A percentile compares a stretch with the other conserved stretches of the same genome.
Conservation (phyloP, 106 monocot species). For the Hemerocallis citrina region DNA sequence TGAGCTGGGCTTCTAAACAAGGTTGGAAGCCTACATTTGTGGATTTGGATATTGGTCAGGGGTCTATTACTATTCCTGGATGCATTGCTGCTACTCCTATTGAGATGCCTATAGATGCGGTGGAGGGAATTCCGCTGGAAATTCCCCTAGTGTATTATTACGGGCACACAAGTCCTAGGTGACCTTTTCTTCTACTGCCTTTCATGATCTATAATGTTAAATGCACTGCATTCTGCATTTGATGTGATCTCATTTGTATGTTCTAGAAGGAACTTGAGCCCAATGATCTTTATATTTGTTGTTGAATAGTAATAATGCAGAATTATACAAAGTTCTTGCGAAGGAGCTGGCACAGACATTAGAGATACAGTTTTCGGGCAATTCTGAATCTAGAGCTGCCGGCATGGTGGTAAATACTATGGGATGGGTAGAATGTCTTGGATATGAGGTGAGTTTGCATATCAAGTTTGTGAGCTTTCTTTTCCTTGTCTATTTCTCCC, state of each 20-base stretch:
- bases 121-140: constrained; percentile 97
- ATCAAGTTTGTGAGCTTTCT: neutral
- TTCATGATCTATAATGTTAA: neutral
- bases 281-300: neutral
- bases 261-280: neutral
- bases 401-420: constrained; percentile 99
- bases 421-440: constrained; percentile 99
- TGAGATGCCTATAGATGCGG: constrained; percentile 92
- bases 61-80: constrained; percentile 93
- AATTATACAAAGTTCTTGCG: constrained; percentile 76
- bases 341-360: constrained; percentile 89
- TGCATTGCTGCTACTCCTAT: constrained; percentile 92
- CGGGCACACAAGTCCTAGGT: constrained; percentile 93
- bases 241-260: neutral
- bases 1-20: constrained; percentile 90
- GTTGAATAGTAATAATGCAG: constrained; percentile 66
- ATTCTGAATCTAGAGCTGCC: constrained; percentile 90
- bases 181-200: neutral
- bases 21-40: constrained; percentile 97
- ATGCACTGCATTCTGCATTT: neutral
- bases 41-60: constrained; percentile 99
- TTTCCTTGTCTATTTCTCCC: neutral
- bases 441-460: constrained; percentile 65
- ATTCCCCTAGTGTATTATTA: constrained; percentile 89
- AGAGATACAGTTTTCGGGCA: constrained; percentile 80